Evolutionary conservation across 208 protist genomes (phyloP), one percentile per base, ranked within the genome.

Genomic region (Polymyxa betae): DNA sequence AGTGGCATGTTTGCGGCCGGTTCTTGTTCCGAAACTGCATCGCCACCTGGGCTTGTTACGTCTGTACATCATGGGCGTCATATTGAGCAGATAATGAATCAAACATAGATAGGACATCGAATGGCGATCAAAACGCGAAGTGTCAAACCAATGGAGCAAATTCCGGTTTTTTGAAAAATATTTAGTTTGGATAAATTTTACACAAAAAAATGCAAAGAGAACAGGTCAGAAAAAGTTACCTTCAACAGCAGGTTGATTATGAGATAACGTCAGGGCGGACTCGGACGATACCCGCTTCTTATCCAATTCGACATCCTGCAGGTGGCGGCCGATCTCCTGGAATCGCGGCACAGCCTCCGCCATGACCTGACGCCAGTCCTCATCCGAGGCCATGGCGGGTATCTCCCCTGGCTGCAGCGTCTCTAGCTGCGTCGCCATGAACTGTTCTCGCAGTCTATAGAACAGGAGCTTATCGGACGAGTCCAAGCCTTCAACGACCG

Each of bases 1-100:
- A 43, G 72, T 82, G 5, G 72, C n/a, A 82, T 5, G 72, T 82
- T 35, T 43, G 72, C 54, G 54, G 16, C 29, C 54, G 72, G 72
- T 35, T 82, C 35, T 43, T 43, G 72, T 82, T 82, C 72, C 16
- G n/a, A 5, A 82, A 12, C 12, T 5, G 72, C n/a, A 35, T 5
- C n/a, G 40, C 12, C 16, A 43, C 16, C n/a, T 82, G 35, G 16
- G 54, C 29, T 16, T 66, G 54, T 29, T 66, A 29, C 29, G 16
- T 29, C 54, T 66, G 20, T 66, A 32, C 20, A 29, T 66, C 54
- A 29, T 32, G 16, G 20, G 54, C 54, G 54, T 66, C n/a, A n/a
- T n/a, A n/a, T n/a, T n/a, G n/a, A n/a, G n/a, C n/a, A n/a, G n/a
- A n/a, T n/a, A n/a, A n/a, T n/a, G n/a, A n/a, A n/a, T n/a, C n/a